Base-by-base conservation (phyloP, 768 basidiomycete species). In the Mycena olivaceomarginata region DNA sequence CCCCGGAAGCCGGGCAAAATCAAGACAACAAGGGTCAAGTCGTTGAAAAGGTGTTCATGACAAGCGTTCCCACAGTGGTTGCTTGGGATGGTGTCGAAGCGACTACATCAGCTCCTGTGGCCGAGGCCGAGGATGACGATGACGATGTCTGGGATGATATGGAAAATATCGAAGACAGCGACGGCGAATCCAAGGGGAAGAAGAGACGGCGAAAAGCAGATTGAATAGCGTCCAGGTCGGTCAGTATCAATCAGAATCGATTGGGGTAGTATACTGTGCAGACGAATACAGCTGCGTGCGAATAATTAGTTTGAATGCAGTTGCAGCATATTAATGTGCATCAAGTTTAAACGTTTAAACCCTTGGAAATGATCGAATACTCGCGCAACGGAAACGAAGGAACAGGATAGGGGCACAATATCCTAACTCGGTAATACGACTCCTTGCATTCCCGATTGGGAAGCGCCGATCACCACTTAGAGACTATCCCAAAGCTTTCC, bases 111-210 rank as follows among this genome's bases (percentile, higher is more conserved):
- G 70, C 46, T 46, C 70, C 74, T n/a, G 57, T 81, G 25, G 78
- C 75, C 22, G 82, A 80, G 57, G 82, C 80, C 1, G 90, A 88
- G 16, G 92, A 57, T 31, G 56, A 90, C 16, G 31, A 31, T 31
- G 93, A 93, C 12, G 93, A 93, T 48, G 82, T 95, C 41, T 96
- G 95, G 95, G 88, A 92, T 71, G 86, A 86, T 37, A 92, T 96
- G 92, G 86, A 92, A 77, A 86, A 90, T 66, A 86, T 89, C 53
- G 72, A 57, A 20, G 89, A 86, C 41, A 83, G 84, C 68, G 82
- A 82, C 53, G 83, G 85, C 45, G 79, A 80, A 64, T 80, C 70
- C 77, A 74, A 48, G 11, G 70, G 22, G 45, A 79, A 65, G 75
- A 83, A 80, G 76, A 84, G 81, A 69, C 83, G 83, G 76, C 81